Evolutionary conservation across 108 stramenopile genomes (phyloP), one percentile per base, ranked within the genome.

Genomic region (Skeletonema costatum): DNA sequence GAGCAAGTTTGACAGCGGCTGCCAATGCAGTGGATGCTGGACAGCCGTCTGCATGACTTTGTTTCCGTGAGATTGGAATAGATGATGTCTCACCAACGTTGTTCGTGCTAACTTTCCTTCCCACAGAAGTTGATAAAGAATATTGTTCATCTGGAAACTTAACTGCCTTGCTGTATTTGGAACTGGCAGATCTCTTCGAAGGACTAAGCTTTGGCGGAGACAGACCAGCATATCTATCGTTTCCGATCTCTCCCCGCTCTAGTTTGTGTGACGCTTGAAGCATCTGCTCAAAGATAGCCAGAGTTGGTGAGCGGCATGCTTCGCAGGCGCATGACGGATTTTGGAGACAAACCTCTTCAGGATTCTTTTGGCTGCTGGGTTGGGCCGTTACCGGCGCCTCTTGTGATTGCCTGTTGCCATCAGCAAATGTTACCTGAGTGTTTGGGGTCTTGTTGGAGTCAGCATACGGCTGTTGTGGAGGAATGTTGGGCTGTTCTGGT

Each of bases 261-360:
- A 71, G n/a, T 46, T 63, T 71, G 8, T 82, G 74, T 4, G 81
- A 82, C 1, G 81, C 81, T 46, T 82, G 70, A 29, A 82, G 67
- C 81, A 82, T 82, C 70, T 82, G 81, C 13, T 82, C 81, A 50
- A 82, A 82, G 64, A 82, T 82, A 66, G 81, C 81, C 17, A 82
- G 70, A 60, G 81, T 82, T 32, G 81, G 81, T 2, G 69, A 71
- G 13, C 69, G 74, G 30, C 69, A 82, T 12, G 69, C 66, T 30
- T 61, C 66, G 41, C 68, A 71, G 3, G 59, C 31, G 44, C 71
- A 71, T 21, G 62, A 66, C 13, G 72, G 51, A 68, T 75, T 81
- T 30, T 46, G 66, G 5, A 30, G 66, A 58, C 53, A 58, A 32
- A 53, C 1, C 2, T 53, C 53, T 9, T 53, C 53, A 1, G 53